Evolutionary conservation across 495 filamentous ascomycete genomes (phyloP), one percentile per base, ranked within the genome.

Genomic region (Parathielavia appendiculata): DNA sequence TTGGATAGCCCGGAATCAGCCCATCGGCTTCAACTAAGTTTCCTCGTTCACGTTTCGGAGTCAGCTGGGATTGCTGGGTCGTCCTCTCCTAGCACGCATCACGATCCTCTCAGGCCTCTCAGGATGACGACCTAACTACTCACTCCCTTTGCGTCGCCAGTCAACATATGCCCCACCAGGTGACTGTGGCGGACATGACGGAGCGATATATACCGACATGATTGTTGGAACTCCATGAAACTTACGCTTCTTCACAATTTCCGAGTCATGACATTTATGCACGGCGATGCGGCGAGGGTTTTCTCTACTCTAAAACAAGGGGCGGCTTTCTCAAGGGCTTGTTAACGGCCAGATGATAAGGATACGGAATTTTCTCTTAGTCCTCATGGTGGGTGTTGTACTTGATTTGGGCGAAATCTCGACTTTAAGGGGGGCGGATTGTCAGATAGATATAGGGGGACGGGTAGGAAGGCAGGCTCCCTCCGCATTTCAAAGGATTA

Each of bases 1-100:
- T 66, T 64, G 64, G 61, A 64, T 64, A 64, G 52, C 46, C 56
- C 19, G 58, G 54, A 50, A 56, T 20, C 55, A 44, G 50, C 57
- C 40, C 54, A 45, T 57, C 50, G 19, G 47, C 51, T 44, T 53
- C 32, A 47, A 13, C 45, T 52, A 56, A 20, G 46, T 39, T 41
- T 19, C 12, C 47, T 41, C 34, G 5, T 52, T 38, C 19, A 14
- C 43, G 43, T 20, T n/a, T 19, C 9, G 41, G 35, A 17, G 19
- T 23, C 19, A 26, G 50, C n/a, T 17, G 19, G 16, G 36, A 38
- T 50, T 46, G 23, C 36, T 36, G 12, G 26, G 44, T 30, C 30
- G 16, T 19, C 49, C 32, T 57, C 54, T 32, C 54, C 32, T 49
- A 39, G 40, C 34, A 8, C 39, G 20, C 41, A 38, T 38, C 32